Evolutionary conservation across 2,329 filamentous ascomycete species (phyloP).

Genomic region (Ceratocystis huliohia): DNA sequence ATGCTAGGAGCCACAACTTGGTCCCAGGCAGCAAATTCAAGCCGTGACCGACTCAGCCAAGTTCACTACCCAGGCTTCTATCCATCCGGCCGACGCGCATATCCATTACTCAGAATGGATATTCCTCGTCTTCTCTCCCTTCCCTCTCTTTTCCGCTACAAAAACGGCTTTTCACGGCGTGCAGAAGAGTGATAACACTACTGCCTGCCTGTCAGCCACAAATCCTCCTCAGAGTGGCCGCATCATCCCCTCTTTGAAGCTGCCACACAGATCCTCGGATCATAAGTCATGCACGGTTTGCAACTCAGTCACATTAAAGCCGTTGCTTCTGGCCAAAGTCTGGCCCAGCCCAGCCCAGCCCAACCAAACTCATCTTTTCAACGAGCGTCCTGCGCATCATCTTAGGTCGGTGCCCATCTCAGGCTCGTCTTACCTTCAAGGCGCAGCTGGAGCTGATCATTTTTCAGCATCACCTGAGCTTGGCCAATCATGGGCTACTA

Average conservation of each 20-base stretch:
- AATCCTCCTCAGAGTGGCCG: background rate
- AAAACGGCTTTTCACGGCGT: background rate
- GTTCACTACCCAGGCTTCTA: background rate
- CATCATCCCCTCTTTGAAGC: no score
- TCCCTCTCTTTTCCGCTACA: background rate
- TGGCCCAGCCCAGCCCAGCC: background rate
- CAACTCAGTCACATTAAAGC: background rate
- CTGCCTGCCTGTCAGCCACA: background rate
- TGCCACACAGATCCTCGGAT: no score
- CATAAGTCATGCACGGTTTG: background rate
- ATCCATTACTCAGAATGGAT: background rate
- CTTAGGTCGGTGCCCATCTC: background rate
- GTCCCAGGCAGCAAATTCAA: no score
- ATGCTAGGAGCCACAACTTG: no score
- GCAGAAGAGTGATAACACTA: background rate
- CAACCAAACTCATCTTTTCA: background rate
- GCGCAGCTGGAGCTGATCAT: background rate
- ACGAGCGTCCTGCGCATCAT: background rate
- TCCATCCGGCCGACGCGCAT: background rate
- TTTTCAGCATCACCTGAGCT: background rate
- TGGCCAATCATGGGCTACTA: background rate
- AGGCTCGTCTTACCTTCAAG: background rate
- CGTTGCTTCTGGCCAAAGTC: background rate
- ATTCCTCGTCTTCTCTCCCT: no score
- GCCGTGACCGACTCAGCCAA: no score